Conservation (phyloP, 495 filamentous ascomycete genomes). For the Neurospora sp. region DNA sequence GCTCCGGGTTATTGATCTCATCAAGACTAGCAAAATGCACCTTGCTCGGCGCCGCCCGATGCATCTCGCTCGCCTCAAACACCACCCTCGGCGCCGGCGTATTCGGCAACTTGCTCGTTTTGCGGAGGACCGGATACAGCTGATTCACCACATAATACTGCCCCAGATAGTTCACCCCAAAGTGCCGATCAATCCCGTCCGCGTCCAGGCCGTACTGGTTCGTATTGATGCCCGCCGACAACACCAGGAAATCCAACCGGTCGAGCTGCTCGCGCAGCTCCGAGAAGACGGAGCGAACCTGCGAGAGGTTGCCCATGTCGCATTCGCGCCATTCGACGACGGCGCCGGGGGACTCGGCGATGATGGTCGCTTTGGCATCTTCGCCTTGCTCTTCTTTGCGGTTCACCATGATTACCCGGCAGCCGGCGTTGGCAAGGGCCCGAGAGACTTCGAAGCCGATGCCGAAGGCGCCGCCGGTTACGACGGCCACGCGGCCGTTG, state of each 20-base stretch:
- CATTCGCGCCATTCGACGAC: slow-evolving; percentile 34
- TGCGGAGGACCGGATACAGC: slow-evolving; percentile 33
- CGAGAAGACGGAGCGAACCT: slow-evolving; percentile 30
- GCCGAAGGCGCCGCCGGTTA: slow-evolving; percentile 47
- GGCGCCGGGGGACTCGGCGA: slow-evolving; percentile 15
- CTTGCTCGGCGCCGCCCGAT: slow-evolving; percentile 33
- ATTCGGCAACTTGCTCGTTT: slow-evolving; percentile 22
- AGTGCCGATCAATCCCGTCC: slow-evolving; percentile 42
- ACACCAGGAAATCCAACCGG: slow-evolving; percentile 35
- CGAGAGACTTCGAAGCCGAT: slow-evolving; percentile 43
- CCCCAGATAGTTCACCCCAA: slow-evolving; percentile 40
- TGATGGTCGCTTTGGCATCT: slow-evolving; percentile 27
- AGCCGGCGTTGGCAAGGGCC: slow-evolving; percentile 22
- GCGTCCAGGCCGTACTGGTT: slow-evolving; percentile 28
- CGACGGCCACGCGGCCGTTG: slow-evolving; percentile 36
- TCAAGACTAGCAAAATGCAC: slow-evolving; percentile 36
- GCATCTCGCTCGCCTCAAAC: slow-evolving; percentile 45
- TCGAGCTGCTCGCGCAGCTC: slow-evolving; percentile 18
- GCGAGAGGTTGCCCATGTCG: slow-evolving; percentile 29
- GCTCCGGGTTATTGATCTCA: slow-evolving; percentile 44
- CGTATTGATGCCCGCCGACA: slow-evolving; percentile 41
- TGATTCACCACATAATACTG: slow-evolving; percentile 36
- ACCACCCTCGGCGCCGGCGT: slow-evolving; percentile 33
- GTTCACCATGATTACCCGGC: slow-evolving; percentile 29
- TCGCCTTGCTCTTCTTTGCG: slow-evolving; percentile 31